Percentiles rank a stretch among this genome's conserved stretches.
Conservation (phyloP, 352 stramenopile species). For the Pythium angustatum region DNA sequence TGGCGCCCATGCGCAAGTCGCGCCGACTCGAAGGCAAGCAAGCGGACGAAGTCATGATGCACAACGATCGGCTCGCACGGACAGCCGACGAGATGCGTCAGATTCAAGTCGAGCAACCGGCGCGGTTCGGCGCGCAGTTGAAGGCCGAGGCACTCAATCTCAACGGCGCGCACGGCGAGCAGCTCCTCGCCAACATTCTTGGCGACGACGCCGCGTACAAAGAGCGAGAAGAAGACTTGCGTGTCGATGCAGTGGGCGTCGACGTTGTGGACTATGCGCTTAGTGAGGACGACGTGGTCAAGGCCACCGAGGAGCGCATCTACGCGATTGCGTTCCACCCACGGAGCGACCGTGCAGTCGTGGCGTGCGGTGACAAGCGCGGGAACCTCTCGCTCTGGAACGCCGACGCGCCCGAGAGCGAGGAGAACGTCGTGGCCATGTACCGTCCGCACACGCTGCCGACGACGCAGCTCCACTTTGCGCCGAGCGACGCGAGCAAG, state of each 20-base stretch:
- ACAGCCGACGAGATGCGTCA: slow-evolving; percentile 8
- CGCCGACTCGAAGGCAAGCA: slow-evolving; percentile 60
- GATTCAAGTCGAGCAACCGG: background rate
- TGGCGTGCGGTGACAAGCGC: slow-evolving; percentile 73
- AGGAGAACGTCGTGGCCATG: slow-evolving; percentile 43
- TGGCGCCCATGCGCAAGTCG: slow-evolving; percentile 55
- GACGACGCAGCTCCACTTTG: slow-evolving; percentile 70
- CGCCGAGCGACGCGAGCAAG: slow-evolving; percentile 43
- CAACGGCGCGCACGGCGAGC: slow-evolving; percentile 33
- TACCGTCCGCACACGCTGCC: slow-evolving; percentile 69
- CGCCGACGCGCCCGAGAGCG: slow-evolving; percentile 26
- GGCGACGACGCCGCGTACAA: slow-evolving; percentile 36
- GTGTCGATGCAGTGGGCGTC: slow-evolving; percentile 42
- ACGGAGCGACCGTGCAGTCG: slow-evolving; percentile 54
- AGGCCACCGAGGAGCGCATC: slow-evolving; percentile 70
- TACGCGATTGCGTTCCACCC: slow-evolving; percentile 82
- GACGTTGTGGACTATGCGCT: slow-evolving; percentile 53
- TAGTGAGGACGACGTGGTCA: slow-evolving; percentile 57
- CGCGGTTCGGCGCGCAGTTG: slow-evolving; percentile 32
- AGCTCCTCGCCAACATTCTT: slow-evolving; percentile 45
- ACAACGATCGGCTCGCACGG: slow-evolving; percentile 19
- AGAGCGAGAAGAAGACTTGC: slow-evolving; percentile 36
- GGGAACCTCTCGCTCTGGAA: slow-evolving; percentile 77
- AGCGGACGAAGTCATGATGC: slow-evolving; percentile 42
- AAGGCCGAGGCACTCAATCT: slow-evolving; percentile 39